Percentiles rank a stretch among this genome's conserved stretches.
Evolutionary conservation across 306 rosid genomes (phyloP).

Genomic region (Castanopsis chinensis): DNA sequence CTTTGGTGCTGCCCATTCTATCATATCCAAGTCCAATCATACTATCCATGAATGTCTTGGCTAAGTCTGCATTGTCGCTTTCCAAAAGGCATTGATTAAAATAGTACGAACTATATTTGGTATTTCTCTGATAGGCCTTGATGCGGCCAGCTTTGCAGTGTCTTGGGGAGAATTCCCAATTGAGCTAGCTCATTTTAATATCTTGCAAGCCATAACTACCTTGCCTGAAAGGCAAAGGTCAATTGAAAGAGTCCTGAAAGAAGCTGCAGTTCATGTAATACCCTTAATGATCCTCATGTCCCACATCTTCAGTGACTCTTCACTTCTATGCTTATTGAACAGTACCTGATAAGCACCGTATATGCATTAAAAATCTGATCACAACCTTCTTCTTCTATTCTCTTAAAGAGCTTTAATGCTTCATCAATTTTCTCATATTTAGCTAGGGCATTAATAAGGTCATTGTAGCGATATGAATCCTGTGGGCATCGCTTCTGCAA

Average conservation of each 20-base stretch:
- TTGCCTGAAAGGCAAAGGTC: slow-evolving; percentile 88
- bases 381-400: slow-evolving; percentile 79
- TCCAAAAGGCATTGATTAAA: slow-evolving; percentile 80
- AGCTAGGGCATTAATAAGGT: slow-evolving; percentile 64
- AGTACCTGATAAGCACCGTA: slow-evolving; percentile 71
- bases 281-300: slow-evolving; percentile 83
- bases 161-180: slow-evolving; percentile 72
- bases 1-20: slow-evolving; percentile 67
- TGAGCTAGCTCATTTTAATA: slow-evolving; percentile 90
- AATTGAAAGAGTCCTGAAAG: slow-evolving; percentile 75
- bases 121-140: slow-evolving; percentile 89
- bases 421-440: slow-evolving; percentile 68
- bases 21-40: slow-evolving; percentile 93
- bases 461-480: slow-evolving; percentile 78
- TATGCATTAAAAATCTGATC: slow-evolving; percentile 78
- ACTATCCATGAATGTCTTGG: slow-evolving; percentile 84
- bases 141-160: slow-evolving; percentile 70
- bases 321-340: slow-evolving; percentile 68
- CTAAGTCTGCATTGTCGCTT: slow-evolving; percentile 80
- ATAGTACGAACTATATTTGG: slow-evolving; percentile 74
- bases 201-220: slow-evolving; percentile 84
- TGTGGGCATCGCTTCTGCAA: slow-evolving; percentile 48
- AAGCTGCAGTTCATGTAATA: slow-evolving; percentile 71
- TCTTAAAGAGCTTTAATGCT: slow-evolving; percentile 50
- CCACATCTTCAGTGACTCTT: slow-evolving; percentile 80